Conservation (phyloP, 2,329 filamentous ascomycete species). For the Aspergillus jensenii region DNA sequence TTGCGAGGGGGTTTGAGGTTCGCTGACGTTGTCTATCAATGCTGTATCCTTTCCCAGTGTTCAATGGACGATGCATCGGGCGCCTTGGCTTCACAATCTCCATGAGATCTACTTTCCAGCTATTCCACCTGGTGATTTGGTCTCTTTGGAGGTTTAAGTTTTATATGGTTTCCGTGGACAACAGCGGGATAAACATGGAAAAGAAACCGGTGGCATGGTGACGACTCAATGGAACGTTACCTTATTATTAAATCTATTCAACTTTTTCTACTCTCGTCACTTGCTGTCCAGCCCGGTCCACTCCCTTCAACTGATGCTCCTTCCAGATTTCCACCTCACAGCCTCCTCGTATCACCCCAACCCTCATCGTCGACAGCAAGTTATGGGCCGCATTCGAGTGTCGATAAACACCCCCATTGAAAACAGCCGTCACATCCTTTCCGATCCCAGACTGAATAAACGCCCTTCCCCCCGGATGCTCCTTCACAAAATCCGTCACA, state of each 20-base stretch:
- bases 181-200: no score
- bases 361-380: slow-evolving; percentile 80
- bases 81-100: no score
- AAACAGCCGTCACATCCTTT: slow-evolving; percentile 16
- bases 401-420: slow-evolving; percentile 18
- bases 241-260: no score
- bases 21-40: background rate
- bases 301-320: slow-evolving; percentile 65
- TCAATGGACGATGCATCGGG: no score
- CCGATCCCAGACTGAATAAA: slow-evolving; percentile 9
- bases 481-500: slow-evolving; percentile 12
- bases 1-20: background rate
- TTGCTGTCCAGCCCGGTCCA: slow-evolving; percentile 75
- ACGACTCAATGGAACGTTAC: no score
- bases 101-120: no score
- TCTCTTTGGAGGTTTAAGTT: no score
- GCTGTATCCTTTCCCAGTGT: no score
- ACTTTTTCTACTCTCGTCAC: slow-evolving; percentile 61
- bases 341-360: slow-evolving; percentile 80
- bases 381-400: slow-evolving; percentile 70
- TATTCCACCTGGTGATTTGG: no score
- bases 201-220: no score
- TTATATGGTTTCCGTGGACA: no score
- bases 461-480: slow-evolving; percentile 13
- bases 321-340: slow-evolving; percentile 94